phyloP scores from a whole-genome alignment of 495 filamentous ascomycete species.

The Penicillium subrubescens region DNA sequence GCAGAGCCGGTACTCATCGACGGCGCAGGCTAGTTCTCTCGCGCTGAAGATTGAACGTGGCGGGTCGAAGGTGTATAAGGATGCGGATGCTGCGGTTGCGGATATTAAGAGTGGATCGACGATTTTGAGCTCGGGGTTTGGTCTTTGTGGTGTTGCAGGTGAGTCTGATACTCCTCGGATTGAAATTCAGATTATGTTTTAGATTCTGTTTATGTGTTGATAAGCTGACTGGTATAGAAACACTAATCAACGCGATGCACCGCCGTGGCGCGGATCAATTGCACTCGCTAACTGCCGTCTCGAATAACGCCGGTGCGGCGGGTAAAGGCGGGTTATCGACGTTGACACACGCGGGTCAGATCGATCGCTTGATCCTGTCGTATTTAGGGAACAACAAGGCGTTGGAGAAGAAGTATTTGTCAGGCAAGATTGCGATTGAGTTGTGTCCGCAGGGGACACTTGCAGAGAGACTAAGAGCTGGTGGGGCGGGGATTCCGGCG shows the following conservation, averaged over 20 bases:
- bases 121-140: conserved; percentile 81
- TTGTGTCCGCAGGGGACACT: conserved; percentile 88
- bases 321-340: conserved; percentile 74
- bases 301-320: conserved; percentile 88
- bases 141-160: conserved; percentile 82
- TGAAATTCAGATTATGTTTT: background rate
- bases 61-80: conserved; percentile 67
- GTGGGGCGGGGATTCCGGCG: conserved; percentile 84
- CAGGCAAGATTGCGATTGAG: conserved; percentile 80
- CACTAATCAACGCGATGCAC: conserved; percentile 76
- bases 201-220: background rate
- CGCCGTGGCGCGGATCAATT: conserved; percentile 66
- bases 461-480: conserved; percentile 80
- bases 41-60: conserved; percentile 41
- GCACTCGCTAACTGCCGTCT: conserved; percentile 78
- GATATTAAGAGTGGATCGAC: conserved; percentile 74
- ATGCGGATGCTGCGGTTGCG: conserved; percentile 70
- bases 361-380: conserved; percentile 80
- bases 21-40: conserved; percentile 7
- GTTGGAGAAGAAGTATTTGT: conserved; percentile 82
- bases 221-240: conserved; percentile 48
- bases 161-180: background rate
- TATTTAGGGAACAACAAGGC: conserved; percentile 91
- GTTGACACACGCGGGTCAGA: conserved; percentile 74
- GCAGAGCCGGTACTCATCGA: conserved; percentile 10